phyloP scores from a whole-genome alignment of 768 basidiomycete genomes.

The Mycena pura region DNA sequence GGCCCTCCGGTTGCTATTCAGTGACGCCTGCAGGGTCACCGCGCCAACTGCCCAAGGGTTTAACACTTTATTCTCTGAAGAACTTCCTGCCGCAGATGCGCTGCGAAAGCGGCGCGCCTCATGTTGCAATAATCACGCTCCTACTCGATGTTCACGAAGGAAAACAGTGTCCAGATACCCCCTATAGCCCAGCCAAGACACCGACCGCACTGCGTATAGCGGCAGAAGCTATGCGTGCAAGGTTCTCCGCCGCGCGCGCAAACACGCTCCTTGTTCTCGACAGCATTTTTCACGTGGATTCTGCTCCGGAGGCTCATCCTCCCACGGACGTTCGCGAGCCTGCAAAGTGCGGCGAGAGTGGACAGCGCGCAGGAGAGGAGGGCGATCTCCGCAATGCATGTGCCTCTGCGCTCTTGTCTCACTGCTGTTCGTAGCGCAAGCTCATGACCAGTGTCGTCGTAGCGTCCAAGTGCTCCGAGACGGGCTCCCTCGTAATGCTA shows the following conservation, averaged over 20 bases:
- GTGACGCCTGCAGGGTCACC: too few relatives aligned
- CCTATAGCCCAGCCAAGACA: constrained; percentile 10
- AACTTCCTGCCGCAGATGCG: too few relatives aligned
- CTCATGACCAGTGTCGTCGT: constrained; percentile 42
- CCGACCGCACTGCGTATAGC: constrained; percentile 7
- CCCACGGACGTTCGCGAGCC: constrained; percentile 65
- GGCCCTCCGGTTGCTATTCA: too few relatives aligned
- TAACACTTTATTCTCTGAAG: too few relatives aligned
- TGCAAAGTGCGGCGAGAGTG: constrained; percentile 36
- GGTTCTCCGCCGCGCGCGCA: constrained; percentile 20
- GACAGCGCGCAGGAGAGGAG: constrained; percentile 38
- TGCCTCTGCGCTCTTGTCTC: constrained; percentile 50
- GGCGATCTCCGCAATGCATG: constrained; percentile 44
- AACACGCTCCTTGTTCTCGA: constrained; percentile 70
- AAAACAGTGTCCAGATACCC: constrained; percentile 1
- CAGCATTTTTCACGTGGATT: constrained; percentile 69
- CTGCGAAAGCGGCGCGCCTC: too few relatives aligned
- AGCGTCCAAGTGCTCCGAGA: constrained; percentile 60
- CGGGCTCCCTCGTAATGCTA: constrained; percentile 60
- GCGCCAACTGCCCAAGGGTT: too few relatives aligned
- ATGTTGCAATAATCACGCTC: too few relatives aligned
- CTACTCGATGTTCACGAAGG: constrained; percentile 10
- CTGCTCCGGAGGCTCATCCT: constrained; percentile 68
- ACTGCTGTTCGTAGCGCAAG: not conserved
- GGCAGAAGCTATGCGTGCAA: not conserved